Base-by-base conservation (phyloP, 2,329 filamentous ascomycete species). In the Colletotrichum graminicola region DNA sequence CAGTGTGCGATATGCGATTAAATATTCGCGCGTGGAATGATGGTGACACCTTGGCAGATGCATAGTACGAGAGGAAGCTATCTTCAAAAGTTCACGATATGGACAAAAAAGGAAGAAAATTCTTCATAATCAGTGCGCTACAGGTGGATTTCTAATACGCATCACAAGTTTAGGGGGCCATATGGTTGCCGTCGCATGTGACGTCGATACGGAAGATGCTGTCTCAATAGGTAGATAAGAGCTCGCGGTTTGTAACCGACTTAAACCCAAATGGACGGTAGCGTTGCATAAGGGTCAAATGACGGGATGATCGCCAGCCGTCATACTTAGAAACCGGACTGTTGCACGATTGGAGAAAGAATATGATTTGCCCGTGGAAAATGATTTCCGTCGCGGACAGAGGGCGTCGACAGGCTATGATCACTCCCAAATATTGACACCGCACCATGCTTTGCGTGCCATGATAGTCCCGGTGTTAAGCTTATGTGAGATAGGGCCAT, bases 301-400 rank as follows among this genome's bases (percentile, higher is more conserved):
- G 45, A 39, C 32, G n/a, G 32, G 43, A 29, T 39, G 62, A 54
- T 55, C 51, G n/a, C 16, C 34, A 26, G n/a, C 34, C 23, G 21
- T 26, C 32, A 56, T 39, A 26, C 11, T 16, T 16, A 26, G 36
- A 54, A 21, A 55, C 5, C 26, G 10, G 8, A 12, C 59, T 18
- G 26, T n/a, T 10, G 59, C 23, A 18, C 7, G n/a, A n/a, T n/a
- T n/a, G n/a, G n/a, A n/a, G n/a, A n/a, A n/a, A n/a, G 32, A 11
- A 39, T 1, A 4, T 63, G 59, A 63, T 63, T 67, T 51, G 66
- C 47, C 23, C 18, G 62, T 29, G 49, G 56, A 67, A 63, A 45
- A 62, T 63, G 59, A 49, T 56, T 67, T 63, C 49, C 66, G 59
- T 41, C 39, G 45, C 23, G 26, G 10, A 57, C 21, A 14, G n/a